phyloP scores from a whole-genome alignment of 108 stramenopile genomes.

The Schizochytrium sp. region DNA sequence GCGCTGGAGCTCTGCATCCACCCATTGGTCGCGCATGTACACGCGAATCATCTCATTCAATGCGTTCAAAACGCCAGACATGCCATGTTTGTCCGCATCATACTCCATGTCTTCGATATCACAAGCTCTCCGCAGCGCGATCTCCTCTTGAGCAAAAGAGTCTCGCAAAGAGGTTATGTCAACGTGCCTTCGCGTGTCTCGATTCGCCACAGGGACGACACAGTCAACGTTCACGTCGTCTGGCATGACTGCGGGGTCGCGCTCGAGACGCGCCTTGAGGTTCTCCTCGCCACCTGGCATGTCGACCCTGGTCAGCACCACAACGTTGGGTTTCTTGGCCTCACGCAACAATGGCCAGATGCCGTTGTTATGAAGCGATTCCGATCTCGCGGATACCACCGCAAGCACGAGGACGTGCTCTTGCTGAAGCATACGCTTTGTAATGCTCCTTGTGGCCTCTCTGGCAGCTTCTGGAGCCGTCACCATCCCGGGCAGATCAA shows the following conservation, averaged over 20 bases:
- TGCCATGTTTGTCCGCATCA: not conserved
- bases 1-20: not conserved
- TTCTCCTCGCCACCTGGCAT: not conserved
- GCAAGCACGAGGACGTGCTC: not conserved
- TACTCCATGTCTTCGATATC: not conserved
- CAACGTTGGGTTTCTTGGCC: not conserved
- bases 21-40: constrained; percentile 3
- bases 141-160: not conserved
- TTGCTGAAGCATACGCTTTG: not conserved
- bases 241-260: not conserved
- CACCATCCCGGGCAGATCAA: constrained; percentile 11
- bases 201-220: not conserved
- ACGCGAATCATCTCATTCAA: not conserved
- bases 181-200: not conserved
- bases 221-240: not conserved
- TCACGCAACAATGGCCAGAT: not conserved
- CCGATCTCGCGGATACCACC: not conserved
- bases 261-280: not conserved
- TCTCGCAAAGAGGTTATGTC: not conserved
- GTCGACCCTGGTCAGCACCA: not conserved
- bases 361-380: not conserved
- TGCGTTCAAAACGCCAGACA: not conserved
- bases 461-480: not conserved
- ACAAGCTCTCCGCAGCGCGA: not conserved
- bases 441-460: not conserved